Evolutionary conservation across 345 rosid genomes (phyloP).

Genomic region (Physaria fendleri): DNA sequence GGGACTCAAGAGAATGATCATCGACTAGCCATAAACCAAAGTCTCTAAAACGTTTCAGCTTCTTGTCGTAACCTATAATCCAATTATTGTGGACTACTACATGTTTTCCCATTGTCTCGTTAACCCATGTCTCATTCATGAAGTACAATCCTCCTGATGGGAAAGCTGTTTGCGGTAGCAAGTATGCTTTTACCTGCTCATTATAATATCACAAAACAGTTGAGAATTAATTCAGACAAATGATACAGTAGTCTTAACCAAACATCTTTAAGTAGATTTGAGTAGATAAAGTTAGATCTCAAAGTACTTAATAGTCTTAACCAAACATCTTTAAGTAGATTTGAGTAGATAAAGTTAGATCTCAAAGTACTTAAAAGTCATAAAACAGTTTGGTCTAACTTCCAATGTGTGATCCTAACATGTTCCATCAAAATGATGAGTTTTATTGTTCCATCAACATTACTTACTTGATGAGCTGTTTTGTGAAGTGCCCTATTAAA

Average conservation of each 20-base stretch:
- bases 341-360: not conserved
- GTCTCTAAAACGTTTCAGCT: not conserved
- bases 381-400: not conserved
- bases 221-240: not conserved
- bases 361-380: not conserved
- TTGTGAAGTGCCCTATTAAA: constrained; percentile 39
- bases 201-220: not conserved
- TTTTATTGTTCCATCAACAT: not conserved
- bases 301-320: not conserved
- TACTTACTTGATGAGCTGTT: constrained; percentile 53
- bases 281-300: not conserved
- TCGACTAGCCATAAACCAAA: not conserved
- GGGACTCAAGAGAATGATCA: not conserved
- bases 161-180: not conserved
- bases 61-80: not conserved
- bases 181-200: not conserved
- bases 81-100: not conserved
- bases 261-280: not conserved
- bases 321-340: not conserved
- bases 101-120: not conserved
- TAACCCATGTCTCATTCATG: not conserved
- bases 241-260: not conserved
- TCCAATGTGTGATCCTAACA: not conserved
- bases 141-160: not conserved
- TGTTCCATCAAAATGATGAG: not conserved